phyloP scores from a whole-genome alignment of 139 green algal species.

The Tetraselmis chui region DNA sequence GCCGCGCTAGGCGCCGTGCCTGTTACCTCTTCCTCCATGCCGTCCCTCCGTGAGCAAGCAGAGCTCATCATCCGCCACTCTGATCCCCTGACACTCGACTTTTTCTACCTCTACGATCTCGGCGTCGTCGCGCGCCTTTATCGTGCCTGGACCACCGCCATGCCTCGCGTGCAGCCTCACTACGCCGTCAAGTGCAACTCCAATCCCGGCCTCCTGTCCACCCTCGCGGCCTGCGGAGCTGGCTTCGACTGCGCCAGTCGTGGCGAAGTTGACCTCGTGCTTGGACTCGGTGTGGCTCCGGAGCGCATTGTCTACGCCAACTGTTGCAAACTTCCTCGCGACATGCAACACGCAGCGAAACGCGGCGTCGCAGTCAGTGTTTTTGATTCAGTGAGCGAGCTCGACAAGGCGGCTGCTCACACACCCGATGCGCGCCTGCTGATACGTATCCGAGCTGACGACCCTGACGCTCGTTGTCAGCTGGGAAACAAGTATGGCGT shows the following conservation, averaged over 20 bases:
- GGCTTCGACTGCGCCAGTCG: conserved; percentile 93
- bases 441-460: conserved; percentile 84
- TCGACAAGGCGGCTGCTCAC: conserved; percentile 76
- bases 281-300: conserved; percentile 64
- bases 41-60: conserved; percentile 1
- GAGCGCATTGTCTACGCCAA: conserved; percentile 89
- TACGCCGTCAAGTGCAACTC: conserved; percentile 75
- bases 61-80: conserved; percentile 26
- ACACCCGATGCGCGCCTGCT: conserved; percentile 63
- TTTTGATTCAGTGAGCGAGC: conserved; percentile 88
- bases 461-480: conserved; percentile 56
- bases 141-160: conserved; percentile 60
- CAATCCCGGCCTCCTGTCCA: conserved; percentile 71
- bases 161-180: conserved; percentile 87
- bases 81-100: conserved; percentile 58
- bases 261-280: conserved; percentile 76
- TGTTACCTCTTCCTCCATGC: conserved; percentile 9
- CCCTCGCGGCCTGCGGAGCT: conserved; percentile 75
- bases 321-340: conserved; percentile 80
- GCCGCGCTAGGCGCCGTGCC: conserved; percentile 16
- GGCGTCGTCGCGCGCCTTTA: conserved; percentile 67
- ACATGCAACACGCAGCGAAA: conserved; percentile 57
- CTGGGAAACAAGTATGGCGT: conserved; percentile 88
- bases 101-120: conserved; percentile 88
- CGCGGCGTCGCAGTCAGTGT: conserved; percentile 58